A percentile compares a stretch with the other conserved stretches of the same genome.
Evolutionary conservation across 305 asterid genomes (phyloP).

Genomic region (Fraxinus baroniana): DNA sequence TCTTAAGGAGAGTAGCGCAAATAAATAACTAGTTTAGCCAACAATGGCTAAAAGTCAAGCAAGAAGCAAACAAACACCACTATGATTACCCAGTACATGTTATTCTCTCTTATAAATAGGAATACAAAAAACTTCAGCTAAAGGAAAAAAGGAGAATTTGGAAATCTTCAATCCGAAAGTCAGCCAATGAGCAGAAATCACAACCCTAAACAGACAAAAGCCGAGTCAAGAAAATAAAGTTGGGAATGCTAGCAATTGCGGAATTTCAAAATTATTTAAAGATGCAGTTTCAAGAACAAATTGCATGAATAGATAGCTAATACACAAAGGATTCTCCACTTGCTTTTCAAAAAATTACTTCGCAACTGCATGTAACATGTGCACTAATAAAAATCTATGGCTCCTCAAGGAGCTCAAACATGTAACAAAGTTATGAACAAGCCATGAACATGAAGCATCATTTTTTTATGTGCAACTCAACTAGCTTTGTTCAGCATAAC

Average conservation of each 20-base stretch:
- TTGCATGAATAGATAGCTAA: background rate
- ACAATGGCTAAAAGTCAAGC: constrained; percentile 12
- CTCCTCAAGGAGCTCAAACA: constrained; percentile 6
- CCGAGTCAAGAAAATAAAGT: constrained; percentile 31
- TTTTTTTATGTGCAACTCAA: constrained; percentile 3
- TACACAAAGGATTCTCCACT: background rate
- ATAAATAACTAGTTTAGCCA: constrained; percentile 1
- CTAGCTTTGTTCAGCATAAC: constrained; percentile 7
- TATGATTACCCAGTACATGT: constrained; percentile 12
- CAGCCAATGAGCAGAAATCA: constrained; percentile 58
- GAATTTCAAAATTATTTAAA: background rate
- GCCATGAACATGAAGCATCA: constrained; percentile 21
- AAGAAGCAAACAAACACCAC: constrained; percentile 15
- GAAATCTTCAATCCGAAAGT: constrained; percentile 46
- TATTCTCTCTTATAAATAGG: constrained; percentile 14
- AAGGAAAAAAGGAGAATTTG: constrained; percentile 21
- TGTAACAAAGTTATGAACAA: constrained; percentile 9
- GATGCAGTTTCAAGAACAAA: background rate
- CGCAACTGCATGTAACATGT: constrained; percentile 24
- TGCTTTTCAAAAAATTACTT: background rate
- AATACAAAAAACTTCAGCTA: constrained; percentile 15
- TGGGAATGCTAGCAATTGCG: background rate
- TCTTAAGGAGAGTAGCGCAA: constrained; percentile 23
- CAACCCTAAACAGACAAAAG: constrained; percentile 66
- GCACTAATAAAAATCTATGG: background rate